Base-by-base conservation (phyloP, 2,329 filamentous ascomycete species). In the Hymenoscyphus scutula region DNA sequence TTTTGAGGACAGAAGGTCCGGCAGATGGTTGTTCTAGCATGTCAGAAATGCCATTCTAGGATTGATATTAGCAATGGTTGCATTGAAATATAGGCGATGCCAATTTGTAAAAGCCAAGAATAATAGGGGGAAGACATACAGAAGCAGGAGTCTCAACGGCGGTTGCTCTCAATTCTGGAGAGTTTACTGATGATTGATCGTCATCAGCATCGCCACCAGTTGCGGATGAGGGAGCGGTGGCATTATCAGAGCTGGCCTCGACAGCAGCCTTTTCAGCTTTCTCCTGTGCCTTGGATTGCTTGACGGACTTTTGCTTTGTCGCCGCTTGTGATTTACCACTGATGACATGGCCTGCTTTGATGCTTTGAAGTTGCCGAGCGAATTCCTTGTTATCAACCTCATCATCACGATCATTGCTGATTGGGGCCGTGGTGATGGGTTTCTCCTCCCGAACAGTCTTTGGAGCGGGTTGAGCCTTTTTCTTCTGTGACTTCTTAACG, bases 21-120 rank as follows among this genome's bases (percentile, higher is more conserved):
- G 86, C 75, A 2, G 84, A 76, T 53, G 84, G 78, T 56, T 89
- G 81, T 77, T 96, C 92, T 17, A 98, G 87, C 94, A 98, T 98
- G 77, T 97, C 94, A 60, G 89, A 89, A 62, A 97, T 86, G 73
- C 90, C 90, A 60, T 61, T 69, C 60, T 63, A 30, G 19, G 5
- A 37, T 4, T 13, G 5, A 29, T 7, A 19, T 62, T 51, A 62
- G 61, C 29, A 54, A 11, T 23, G 48, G 1, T 25, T 15, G 8
- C 23, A 51, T 23, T 23, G 2, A 37, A 37, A 37, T 37, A 32
- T 3, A 17, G 6, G 27, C 27, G 34, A 37, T 11, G 34, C 34
- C 34, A 37, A 37, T 37, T 37, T 15, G 34, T 17, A 15, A 13
- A 37, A 15, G 34, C 34, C 38, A 54, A 7, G 13, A 23, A 32